phyloP scores from a whole-genome alignment of 345 rosid species.

The Raphanus raphanistrum region DNA sequence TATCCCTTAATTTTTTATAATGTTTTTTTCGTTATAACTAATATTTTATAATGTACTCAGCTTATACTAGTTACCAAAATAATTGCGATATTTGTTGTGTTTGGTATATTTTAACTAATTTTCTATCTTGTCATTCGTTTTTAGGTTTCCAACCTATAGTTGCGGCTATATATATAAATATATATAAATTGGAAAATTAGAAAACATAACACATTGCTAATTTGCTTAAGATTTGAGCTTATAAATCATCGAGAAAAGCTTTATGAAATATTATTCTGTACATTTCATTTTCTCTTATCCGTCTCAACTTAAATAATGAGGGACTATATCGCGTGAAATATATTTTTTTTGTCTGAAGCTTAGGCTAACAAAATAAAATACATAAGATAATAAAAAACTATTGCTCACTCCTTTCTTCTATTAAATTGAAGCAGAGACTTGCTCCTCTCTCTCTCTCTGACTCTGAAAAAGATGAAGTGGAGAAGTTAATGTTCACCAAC shows the following conservation, averaged over 20 bases:
- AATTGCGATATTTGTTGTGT: neutral
- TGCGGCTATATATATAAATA: no score
- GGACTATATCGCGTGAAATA: neutral
- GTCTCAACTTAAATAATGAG: neutral
- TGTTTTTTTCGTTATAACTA: neutral
- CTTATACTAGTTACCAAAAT: neutral
- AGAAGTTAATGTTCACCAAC: slow-evolving; percentile 48
- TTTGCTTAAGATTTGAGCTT: neutral
- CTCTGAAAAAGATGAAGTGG: slow-evolving; percentile 52
- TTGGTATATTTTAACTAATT: neutral
- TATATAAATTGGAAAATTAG: neutral
- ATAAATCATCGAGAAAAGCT: neutral
- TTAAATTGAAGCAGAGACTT: slow-evolving; percentile 32
- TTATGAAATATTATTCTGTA: neutral
- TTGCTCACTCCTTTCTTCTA: neutral
- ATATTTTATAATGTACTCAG: neutral
- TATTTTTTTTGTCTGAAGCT: neutral
- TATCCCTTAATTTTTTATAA: neutral
- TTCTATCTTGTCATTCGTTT: neutral
- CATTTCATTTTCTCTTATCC: neutral
- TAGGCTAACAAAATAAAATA: neutral
- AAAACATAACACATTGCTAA: neutral
- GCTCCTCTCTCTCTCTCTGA: slow-evolving; percentile 32
- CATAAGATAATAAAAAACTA: neutral
- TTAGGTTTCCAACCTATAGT: neutral